Conservation (phyloP, 106 monocot species). For the Hemerocallis citrina region DNA sequence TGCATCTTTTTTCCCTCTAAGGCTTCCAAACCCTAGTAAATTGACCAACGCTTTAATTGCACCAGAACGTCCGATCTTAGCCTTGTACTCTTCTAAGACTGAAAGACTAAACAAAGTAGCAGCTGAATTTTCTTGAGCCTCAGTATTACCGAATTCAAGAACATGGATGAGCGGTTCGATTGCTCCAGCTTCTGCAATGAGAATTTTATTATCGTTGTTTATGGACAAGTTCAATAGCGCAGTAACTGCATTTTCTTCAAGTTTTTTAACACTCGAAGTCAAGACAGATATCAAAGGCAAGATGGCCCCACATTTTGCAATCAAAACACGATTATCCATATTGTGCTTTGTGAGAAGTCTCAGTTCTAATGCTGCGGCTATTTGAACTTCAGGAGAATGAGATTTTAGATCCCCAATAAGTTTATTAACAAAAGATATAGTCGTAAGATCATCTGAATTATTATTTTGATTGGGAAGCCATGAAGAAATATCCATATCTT, state of each 20-base stretch:
- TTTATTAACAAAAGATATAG: conserved; percentile 28
- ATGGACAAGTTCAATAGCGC: conserved; percentile 80
- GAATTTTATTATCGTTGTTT: conserved; percentile 42
- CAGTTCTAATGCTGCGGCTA: conserved; percentile 45
- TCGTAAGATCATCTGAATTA: conserved; percentile 26
- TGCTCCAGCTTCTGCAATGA: conserved; percentile 63
- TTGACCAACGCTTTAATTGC: conserved; percentile 60
- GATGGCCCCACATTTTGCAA: conserved; percentile 70
- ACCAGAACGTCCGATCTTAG: conserved; percentile 54
- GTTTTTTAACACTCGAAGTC: conserved; percentile 32
- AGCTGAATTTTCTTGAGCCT: conserved; percentile 73
- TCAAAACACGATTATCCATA: conserved; percentile 56
- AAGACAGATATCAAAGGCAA: conserved; percentile 45
- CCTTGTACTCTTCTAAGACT: conserved; percentile 55
- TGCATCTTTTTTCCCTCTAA: conserved; percentile 84
- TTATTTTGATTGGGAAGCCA: conserved; percentile 14
- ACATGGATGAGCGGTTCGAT: conserved; percentile 74
- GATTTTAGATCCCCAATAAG: conserved; percentile 47
- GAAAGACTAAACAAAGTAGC: conserved; percentile 81
- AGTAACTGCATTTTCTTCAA: conserved; percentile 84
- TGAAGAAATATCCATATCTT: conserved; percentile 18
- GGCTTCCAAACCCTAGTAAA: conserved; percentile 47
- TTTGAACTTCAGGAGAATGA: conserved; percentile 28
- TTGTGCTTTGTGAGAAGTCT: conserved; percentile 59
- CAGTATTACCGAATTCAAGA: conserved; percentile 41